These are phyloP conservation scores for Adenanthera pavonina DNA, from an alignment of 306 rosid genomes.

Conservation along the genomic window DNA sequence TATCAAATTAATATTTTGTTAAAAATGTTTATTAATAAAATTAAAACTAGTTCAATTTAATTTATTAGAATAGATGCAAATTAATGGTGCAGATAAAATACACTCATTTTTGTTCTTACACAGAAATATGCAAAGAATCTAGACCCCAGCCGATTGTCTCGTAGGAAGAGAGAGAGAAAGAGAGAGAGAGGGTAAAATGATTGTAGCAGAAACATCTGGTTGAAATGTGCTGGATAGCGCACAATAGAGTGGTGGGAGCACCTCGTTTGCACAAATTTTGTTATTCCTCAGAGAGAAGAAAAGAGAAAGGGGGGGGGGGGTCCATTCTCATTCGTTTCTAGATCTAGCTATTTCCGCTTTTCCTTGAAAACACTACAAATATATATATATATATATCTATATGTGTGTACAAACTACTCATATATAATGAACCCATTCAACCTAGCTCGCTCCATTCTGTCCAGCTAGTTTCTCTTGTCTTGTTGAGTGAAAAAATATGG, in stretches of 20 bases:
- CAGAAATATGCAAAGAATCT: too few relatives aligned
- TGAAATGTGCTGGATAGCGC: neutral
- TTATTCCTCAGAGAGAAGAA: neutral
- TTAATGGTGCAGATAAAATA: too few relatives aligned
- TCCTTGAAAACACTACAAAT: slow-evolving; percentile 47
- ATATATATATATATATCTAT: neutral
- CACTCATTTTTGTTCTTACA: too few relatives aligned
- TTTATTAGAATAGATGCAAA: too few relatives aligned
- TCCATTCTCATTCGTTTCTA: neutral
- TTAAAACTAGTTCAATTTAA: too few relatives aligned
- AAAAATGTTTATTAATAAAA: too few relatives aligned
- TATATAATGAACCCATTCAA: too few relatives aligned
- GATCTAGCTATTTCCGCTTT: slow-evolving; percentile 1
- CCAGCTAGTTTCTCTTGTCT: neutral
- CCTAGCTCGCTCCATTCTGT: neutral
- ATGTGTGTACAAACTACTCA: too few relatives aligned
- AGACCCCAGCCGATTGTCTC: neutral
- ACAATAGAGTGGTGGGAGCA: slow-evolving; percentile 4
- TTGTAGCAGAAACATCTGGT: neutral
- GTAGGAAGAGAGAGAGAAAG: neutral
- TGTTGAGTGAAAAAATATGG: slow-evolving; percentile 39
- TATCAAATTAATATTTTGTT: too few relatives aligned
- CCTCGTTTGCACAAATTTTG: neutral
- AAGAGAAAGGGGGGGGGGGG: neutral
- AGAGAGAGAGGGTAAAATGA: neutral